Evolutionary conservation across 2,329 filamentous ascomycete species (phyloP), one percentile per base, ranked within the genome.

Genomic region (Metarhizium robertsii): DNA sequence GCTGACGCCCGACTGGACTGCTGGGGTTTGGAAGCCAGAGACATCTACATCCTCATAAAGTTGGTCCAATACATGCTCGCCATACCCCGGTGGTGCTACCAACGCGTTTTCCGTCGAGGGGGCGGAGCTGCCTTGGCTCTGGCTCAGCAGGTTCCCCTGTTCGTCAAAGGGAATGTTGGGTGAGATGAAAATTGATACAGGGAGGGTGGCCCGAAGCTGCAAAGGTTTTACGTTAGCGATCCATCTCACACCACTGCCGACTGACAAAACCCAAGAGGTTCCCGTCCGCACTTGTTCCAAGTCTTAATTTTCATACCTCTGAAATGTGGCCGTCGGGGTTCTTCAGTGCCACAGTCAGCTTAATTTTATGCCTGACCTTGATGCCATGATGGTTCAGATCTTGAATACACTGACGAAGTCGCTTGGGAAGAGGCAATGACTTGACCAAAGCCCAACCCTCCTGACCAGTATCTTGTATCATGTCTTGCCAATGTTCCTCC

Each of bases 271-370:
- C 7, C 32, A 34, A 34, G 7, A 34, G 32, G 32, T 7, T 34
- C 32, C 32, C 32, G 32, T 25, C 25, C 25, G 25, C 11, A 1
- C n/a, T 20, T 25, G 20, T 29, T 50, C 30, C 4, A 16, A 32
- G 6, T 34, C 50, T 10, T 29, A 18, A 43, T 50, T 20, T 50
- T 18, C 77, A 67, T 76, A 88, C 84, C 79, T 97, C 92, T 55
- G 92, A 96, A 55, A 92, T 80, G 67, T 97, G 94, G 0, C 92
- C 92, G 67, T 99, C 94, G 0, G 94, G 92, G 64, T 99, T 97
- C 70, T 91, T 87, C 43, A 99, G 80, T 50, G 92, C 90, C 58
- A 97, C 86, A 52, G 90, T 90, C 65, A 97, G 80, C 74, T 92
- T 92, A 62, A 97, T 80, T 73, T 95, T 95, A 71, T 99, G 94